Evolutionary conservation across 1,284 basidiomycete species (phyloP), one percentile per base, ranked within the genome.

Genomic region (Pyrrhoderma lamaoense): DNA sequence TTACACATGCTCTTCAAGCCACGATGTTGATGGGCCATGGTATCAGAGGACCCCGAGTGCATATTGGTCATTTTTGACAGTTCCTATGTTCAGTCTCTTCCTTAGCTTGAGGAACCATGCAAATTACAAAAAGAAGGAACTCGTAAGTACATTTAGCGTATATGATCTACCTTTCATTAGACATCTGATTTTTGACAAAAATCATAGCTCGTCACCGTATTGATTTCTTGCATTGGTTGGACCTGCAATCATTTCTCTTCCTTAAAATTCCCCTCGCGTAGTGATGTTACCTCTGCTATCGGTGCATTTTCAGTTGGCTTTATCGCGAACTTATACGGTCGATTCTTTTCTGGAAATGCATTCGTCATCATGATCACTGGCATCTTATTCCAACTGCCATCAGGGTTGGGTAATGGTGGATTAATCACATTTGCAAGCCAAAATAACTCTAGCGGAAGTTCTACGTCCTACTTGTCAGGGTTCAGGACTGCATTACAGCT

Each of bases 351-450:
- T 31, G 86, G 87, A 1, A 85, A 87, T 49, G 80, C 84, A 2
- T 92, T 89, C 59, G 82, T 88, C 18, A 77, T 89, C 57, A 79
- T 88, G 82, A 81, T 86, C 56, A 86, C 83, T 0, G 88, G 89
- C 44, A 89, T 93, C 51, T 71, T 93, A 14, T 89, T 93, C 68
- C 91, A 94, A 69, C 76, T 94, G 0, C 92, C 90, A 0, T 88
- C 86, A 9, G 92, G 90, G 49, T 74, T 93, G n/a, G 82, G 84
- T 4, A 88, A 82, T 52, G 86, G 87, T 22, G 89, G 91, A 35
- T 75, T 94, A n/a, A 74, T 93, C 58, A 80, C 79, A 57, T 90
- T 88, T 62, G 85, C 79, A 4, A 74, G 75, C 44, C 68, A 76
- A 58, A 65, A 72, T 3, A 77, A 73, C 39, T 57, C 59, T 37